Conservation (phyloP, 352 stramenopile genomes). For the Phytophthora hibernalis region DNA sequence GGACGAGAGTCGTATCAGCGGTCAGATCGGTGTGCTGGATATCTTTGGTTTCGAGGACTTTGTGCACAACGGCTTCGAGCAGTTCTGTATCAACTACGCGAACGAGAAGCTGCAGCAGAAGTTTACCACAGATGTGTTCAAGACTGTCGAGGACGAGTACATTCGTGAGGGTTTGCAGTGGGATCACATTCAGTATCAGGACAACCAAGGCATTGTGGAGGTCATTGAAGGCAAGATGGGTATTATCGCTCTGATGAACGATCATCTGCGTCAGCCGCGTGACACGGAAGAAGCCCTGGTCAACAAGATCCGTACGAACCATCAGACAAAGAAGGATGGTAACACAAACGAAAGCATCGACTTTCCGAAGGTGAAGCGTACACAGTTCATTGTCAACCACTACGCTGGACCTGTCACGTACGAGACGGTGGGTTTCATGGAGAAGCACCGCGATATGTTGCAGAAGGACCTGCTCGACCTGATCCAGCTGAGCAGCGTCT, state of each 20-base stretch:
- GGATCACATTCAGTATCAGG: constrained; percentile 98
- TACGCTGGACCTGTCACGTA: constrained; percentile 96
- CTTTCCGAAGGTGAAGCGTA: constrained; percentile 90
- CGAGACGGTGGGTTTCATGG: constrained; percentile 94
- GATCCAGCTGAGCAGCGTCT: constrained; percentile 76
- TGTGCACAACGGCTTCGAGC: constrained; percentile 92
- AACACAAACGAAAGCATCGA: constrained; percentile 81
- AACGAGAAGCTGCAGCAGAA: constrained; percentile 93
- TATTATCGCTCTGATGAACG: constrained; percentile 91
- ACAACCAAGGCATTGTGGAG: constrained; percentile 98
- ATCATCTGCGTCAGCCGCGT: constrained; percentile 85
- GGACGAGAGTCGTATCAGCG: constrained; percentile 72
- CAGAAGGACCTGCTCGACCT: constrained; percentile 95
- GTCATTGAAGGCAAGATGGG: constrained; percentile 94
- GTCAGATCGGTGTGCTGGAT: constrained; percentile 96
- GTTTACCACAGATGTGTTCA: constrained; percentile 97
- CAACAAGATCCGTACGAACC: constrained; percentile 89
- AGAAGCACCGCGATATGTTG: constrained; percentile 96
- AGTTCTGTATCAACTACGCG: constrained; percentile 95
- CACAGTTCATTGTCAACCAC: constrained; percentile 96
- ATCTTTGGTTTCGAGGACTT: constrained; percentile 99
- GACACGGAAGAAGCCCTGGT: constrained; percentile 89
- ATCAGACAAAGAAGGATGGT: constrained; percentile 72
- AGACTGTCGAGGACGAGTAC: constrained; percentile 98
- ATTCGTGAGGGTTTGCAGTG: constrained; percentile 96